Conservation (phyloP, 148 eudicot species). For the Silene latifolia region DNA sequence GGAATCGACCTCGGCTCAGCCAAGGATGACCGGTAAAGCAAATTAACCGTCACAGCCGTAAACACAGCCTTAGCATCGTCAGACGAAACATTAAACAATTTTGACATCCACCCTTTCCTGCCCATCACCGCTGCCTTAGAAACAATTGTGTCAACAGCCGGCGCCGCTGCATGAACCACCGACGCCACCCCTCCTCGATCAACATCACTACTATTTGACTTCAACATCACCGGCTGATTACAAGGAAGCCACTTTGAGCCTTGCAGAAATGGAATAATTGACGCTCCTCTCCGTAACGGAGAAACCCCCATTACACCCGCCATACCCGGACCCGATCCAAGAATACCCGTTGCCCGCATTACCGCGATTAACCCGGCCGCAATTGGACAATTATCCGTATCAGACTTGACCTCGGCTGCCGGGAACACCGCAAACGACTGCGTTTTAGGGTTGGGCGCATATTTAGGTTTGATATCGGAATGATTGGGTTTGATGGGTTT, state of each 20-base stretch:
- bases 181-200: conserved; percentile 41
- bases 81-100: conserved; percentile 42
- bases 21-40: conserved; percentile 59
- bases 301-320: conserved; percentile 16
- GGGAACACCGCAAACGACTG: conserved; percentile 20
- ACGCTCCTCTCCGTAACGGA: conserved; percentile 40
- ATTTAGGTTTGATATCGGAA: background rate
- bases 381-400: conserved; percentile 30
- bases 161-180: background rate
- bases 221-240: conserved; percentile 35
- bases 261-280: conserved; percentile 19
- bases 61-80: conserved; percentile 82
- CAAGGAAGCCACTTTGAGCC: conserved; percentile 74
- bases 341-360: conserved; percentile 33
- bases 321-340: conserved; percentile 25
- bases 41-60: conserved; percentile 67
- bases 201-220: conserved; percentile 25
- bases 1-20: conserved; percentile 90
- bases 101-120: conserved; percentile 35
- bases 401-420: conserved; percentile 33
- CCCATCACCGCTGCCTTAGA: background rate
- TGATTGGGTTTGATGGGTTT: conserved; percentile 19
- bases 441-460: background rate
- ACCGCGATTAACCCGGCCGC: conserved; percentile 42
- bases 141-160: background rate